These are phyloP conservation scores for Hygrocybe punicea DNA, from an alignment of 768 basidiomycete species.

Conservation along the genomic window DNA sequence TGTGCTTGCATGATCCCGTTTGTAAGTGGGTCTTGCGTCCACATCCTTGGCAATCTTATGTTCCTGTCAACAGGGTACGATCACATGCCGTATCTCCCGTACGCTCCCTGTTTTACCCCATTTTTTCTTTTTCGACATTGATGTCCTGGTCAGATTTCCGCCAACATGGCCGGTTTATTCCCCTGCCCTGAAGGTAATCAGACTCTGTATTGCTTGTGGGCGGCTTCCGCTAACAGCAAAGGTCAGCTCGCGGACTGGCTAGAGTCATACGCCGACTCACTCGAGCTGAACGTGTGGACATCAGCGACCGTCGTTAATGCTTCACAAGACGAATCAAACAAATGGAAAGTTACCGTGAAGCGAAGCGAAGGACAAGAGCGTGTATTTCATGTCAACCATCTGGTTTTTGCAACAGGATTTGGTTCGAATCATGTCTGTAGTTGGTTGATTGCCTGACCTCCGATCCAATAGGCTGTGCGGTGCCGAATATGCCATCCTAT, in stretches of 20 bases:
- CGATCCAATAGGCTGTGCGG: conserved; percentile 30
- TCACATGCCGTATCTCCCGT: conserved; percentile 51
- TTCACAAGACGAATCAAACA: conserved; percentile 27
- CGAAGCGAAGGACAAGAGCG: conserved; percentile 32
- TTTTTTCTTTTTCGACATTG: not conserved
- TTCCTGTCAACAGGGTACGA: conserved; percentile 27
- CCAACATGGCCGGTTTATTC: conserved; percentile 55
- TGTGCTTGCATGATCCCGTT: conserved; percentile 54
- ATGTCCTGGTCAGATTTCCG: conserved; percentile 44
- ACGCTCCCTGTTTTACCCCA: conserved; percentile 14
- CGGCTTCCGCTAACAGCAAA: not conserved
- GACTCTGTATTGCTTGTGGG: not conserved
- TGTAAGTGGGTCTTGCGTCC: conserved; percentile 33
- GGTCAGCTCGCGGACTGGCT: conserved; percentile 58
- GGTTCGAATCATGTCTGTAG: conserved; percentile 12
- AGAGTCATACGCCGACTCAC: conserved; percentile 49
- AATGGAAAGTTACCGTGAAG: conserved; percentile 42
- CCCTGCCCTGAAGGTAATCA: conserved; percentile 45
- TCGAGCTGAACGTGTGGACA: conserved; percentile 56
- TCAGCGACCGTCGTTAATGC: conserved; percentile 36
- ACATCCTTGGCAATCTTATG: conserved; percentile 17
- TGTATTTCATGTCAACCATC: conserved; percentile 42
- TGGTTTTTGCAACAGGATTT: conserved; percentile 55
- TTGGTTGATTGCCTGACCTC: not conserved
- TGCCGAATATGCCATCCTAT: conserved; percentile 43